Evolutionary conservation across 495 filamentous ascomycete genomes (phyloP).

Genomic region (Penicillium egyptiacum): DNA sequence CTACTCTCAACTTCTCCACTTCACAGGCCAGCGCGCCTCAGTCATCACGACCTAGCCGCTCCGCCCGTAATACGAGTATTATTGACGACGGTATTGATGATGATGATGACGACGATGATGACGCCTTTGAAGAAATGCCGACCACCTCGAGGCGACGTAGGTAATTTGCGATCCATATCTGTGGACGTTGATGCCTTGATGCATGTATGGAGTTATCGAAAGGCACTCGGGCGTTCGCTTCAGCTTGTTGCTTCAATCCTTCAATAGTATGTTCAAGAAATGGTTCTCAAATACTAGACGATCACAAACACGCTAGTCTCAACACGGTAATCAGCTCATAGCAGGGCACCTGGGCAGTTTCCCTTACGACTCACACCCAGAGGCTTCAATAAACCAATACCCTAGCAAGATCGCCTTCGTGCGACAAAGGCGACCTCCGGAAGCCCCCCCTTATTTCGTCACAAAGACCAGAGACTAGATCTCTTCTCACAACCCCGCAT

Average conservation of each 20-base stretch:
- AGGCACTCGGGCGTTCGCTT: not conserved
- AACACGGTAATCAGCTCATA: not conserved
- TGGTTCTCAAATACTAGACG: not conserved
- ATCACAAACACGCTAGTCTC: not conserved
- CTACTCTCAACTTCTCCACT: constrained; percentile 69
- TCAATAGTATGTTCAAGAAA: not conserved
- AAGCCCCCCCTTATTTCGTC: not conserved
- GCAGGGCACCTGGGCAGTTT: not conserved
- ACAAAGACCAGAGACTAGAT: not conserved
- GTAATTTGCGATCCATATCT: constrained; percentile 6
- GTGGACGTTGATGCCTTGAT: not conserved
- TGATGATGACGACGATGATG: constrained; percentile 80
- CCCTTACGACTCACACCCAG: not conserved
- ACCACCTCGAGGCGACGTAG: constrained; percentile 18
- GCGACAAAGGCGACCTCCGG: not conserved
- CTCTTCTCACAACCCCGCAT: constrained; percentile 5
- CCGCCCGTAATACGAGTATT: constrained; percentile 41
- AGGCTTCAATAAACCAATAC: not conserved
- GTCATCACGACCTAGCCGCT: constrained; percentile 45
- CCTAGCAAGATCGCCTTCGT: not conserved
- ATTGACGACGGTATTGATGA: constrained; percentile 61
- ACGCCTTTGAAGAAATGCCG: constrained; percentile 72
- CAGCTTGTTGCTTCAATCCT: constrained; percentile 3
- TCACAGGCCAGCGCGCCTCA: constrained; percentile 49
- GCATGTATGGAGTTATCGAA: constrained; percentile 6